Evolutionary conservation across 257 asterid species (phyloP).

Genomic region (Salvia hispanica): DNA sequence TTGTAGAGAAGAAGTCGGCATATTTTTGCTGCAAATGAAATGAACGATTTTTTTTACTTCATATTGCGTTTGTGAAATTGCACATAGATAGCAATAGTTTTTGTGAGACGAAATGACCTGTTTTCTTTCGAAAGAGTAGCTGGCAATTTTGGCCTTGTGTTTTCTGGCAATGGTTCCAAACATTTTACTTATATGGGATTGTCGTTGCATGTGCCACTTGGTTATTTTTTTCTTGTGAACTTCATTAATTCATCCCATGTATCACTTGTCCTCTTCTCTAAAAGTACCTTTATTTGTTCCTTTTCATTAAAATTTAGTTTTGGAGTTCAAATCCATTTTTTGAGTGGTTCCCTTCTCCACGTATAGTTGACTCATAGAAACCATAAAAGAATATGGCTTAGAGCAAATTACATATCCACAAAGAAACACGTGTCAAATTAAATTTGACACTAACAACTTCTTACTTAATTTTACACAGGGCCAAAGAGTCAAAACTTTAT

Average conservation of each 20-base stretch:
- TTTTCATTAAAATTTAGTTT: no score
- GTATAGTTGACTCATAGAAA: no score
- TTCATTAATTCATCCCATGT: not conserved
- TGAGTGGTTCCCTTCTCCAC: no score
- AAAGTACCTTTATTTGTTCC: not conserved
- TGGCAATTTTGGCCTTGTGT: slow-evolving; percentile 10
- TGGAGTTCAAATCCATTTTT: no score
- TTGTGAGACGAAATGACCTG: no score
- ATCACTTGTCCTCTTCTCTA: not conserved
- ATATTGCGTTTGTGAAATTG: not conserved
- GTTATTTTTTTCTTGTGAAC: slow-evolving; percentile 14
- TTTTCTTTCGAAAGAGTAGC: slow-evolving; percentile 16
- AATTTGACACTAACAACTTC: no score
- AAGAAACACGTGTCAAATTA: no score
- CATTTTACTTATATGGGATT: not conserved
- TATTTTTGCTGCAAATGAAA: slow-evolving; percentile 1
- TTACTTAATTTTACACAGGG: no score
- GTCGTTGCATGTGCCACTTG: slow-evolving; percentile 18
- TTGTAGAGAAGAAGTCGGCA: not conserved
- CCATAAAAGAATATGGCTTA: no score
- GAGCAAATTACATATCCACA: no score
- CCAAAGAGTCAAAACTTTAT: no score
- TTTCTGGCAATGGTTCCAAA: slow-evolving; percentile 22
- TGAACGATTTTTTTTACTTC: slow-evolving; percentile 23
- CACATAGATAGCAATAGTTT: no score